Conservation (phyloP, 2,329 filamentous ascomycete species). For the Xylaria sp. region DNA sequence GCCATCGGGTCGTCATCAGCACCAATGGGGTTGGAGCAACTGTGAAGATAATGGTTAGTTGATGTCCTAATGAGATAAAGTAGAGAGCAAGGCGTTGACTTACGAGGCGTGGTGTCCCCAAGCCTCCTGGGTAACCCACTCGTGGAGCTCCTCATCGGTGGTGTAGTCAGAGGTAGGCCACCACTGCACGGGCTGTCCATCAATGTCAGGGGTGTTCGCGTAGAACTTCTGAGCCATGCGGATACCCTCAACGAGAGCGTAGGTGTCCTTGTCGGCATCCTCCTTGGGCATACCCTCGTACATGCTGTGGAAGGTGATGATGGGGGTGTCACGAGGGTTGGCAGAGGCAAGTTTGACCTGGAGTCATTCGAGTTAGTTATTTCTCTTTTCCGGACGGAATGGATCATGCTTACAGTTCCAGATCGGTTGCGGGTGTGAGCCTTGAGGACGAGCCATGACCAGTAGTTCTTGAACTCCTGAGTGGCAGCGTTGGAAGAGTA, state of each 20-base stretch:
- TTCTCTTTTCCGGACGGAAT: neutral
- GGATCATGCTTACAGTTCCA: constrained; percentile 63
- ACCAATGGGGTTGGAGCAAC: constrained; percentile 44
- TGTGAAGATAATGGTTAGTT: too few species aligned
- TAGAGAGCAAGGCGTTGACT: too few species aligned
- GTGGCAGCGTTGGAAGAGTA: constrained; percentile 49
- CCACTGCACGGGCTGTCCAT: constrained; percentile 49
- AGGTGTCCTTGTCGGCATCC: constrained; percentile 60
- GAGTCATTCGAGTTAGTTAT: neutral
- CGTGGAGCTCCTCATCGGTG: constrained; percentile 39
- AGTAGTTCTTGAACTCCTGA: constrained; percentile 56
- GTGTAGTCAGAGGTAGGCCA: constrained; percentile 38
- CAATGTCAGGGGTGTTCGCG: constrained; percentile 54
- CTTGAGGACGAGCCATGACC: constrained; percentile 62
- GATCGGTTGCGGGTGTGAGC: constrained; percentile 67
- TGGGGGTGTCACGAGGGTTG: constrained; percentile 71
- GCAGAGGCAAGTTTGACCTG: constrained; percentile 62
- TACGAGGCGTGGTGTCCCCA: constrained; percentile 48
- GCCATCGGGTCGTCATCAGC: constrained; percentile 61
- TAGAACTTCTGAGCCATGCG: constrained; percentile 61
- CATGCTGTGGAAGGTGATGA: constrained; percentile 72
- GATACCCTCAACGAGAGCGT: constrained; percentile 67
- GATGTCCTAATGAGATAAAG: too few species aligned
- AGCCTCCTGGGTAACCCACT: constrained; percentile 44
- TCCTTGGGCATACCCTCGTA: constrained; percentile 56